phyloP scores from a whole-genome alignment of 441 rosid species.

The Populus hybrid region DNA sequence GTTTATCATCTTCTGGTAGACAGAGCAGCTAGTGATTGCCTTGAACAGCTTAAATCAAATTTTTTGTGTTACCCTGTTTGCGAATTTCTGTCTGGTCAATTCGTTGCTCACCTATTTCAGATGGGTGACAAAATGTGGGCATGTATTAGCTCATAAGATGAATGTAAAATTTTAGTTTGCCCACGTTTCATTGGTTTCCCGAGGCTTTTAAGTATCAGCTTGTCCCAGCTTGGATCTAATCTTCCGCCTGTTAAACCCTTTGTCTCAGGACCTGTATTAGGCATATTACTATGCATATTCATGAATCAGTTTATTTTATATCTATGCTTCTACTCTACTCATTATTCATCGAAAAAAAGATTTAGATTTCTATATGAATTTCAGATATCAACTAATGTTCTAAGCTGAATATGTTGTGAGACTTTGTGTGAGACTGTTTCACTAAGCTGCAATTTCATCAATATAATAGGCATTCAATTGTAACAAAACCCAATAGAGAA shows the following conservation, averaged over 20 bases:
- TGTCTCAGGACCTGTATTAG: neutral
- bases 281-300: too few species aligned
- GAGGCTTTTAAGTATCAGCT: neutral
- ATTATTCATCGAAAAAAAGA: too few species aligned
- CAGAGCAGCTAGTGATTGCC: neutral
- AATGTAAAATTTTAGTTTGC: neutral
- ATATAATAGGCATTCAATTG: neutral
- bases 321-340: too few species aligned
- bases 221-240: neutral
- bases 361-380: too few species aligned
- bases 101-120: neutral
- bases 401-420: too few species aligned
- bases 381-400: too few species aligned
- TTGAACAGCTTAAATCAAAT: neutral
- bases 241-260: neutral
- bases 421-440: too few species aligned
- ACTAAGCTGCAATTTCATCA: neutral
- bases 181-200: neutral
- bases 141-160: neutral
- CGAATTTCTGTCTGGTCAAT: neutral
- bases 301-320: too few species aligned
- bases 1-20: neutral
- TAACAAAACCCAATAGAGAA: neutral
- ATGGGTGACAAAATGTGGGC: neutral
- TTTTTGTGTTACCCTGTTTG: neutral